Percentiles rank a stretch among this genome's conserved stretches.
Evolutionary conservation across 2,329 filamentous ascomycete species (phyloP).

Genomic region (Trichoderma breve): DNA sequence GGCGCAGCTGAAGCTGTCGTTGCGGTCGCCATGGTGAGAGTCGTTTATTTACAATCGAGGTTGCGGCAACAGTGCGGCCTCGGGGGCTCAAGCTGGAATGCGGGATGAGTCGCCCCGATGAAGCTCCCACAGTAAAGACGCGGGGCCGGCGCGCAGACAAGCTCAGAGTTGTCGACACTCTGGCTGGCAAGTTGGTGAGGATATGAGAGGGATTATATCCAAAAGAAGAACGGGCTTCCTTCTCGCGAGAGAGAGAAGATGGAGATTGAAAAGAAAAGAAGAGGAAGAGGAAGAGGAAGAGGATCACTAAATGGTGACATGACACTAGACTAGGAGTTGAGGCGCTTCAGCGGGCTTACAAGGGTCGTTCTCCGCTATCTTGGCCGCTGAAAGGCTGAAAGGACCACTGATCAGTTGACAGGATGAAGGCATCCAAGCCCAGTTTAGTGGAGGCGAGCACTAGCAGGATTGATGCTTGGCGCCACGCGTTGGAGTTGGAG

Average conservation of each 20-base stretch:
- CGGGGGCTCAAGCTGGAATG: neutral
- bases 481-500: neutral
- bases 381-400: neutral
- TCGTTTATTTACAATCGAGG: neutral
- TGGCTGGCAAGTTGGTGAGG: neutral
- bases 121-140: neutral
- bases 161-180: neutral
- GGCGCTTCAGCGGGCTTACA: constrained; percentile 3
- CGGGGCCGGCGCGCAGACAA: neutral
- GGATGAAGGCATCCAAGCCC: neutral
- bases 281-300: neutral
- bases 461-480: neutral
- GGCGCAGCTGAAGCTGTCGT: constrained; percentile 30
- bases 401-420: constrained; percentile 10
- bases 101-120: neutral
- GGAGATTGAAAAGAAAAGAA: neutral
- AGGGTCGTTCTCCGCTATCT: neutral
- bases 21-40: constrained; percentile 21
- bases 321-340: neutral
- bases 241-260: neutral
- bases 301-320: neutral
- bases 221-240: neutral
- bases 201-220: neutral
- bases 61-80: neutral
- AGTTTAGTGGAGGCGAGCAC: neutral